These are phyloP conservation scores for Pseudocercospora fijiensis DNA, from an alignment of 2,329 filamentous ascomycete species.

Conservation along the genomic window DNA sequence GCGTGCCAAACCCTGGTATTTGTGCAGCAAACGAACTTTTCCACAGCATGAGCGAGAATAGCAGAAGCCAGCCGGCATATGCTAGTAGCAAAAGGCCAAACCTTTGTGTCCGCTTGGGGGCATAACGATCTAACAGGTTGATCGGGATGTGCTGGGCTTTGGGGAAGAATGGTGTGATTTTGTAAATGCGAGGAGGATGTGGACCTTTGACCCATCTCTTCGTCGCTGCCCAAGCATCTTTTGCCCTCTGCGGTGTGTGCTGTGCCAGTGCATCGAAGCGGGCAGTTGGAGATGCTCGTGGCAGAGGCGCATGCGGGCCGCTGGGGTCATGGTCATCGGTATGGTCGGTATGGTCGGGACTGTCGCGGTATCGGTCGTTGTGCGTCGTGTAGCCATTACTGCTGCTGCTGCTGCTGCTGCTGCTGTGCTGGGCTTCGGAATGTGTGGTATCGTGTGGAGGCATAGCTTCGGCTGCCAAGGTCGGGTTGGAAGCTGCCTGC, in stretches of 20 bases:
- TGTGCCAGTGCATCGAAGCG: conserved; percentile 32
- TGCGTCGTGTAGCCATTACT: conserved; percentile 20
- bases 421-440: conserved; percentile 17
- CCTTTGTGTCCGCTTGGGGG: conserved; percentile 61
- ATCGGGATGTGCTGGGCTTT: conserved; percentile 66
- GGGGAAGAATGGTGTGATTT: conserved; percentile 59
- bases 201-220: conserved; percentile 52
- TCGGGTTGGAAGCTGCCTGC: neutral
- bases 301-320: conserved; percentile 31
- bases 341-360: conserved; percentile 32
- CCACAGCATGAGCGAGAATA: conserved; percentile 68
- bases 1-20: conserved; percentile 66
- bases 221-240: conserved; percentile 38
- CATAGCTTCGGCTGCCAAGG: neutral
- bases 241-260: conserved; percentile 31
- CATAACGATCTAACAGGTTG: conserved; percentile 59
- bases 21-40: conserved; percentile 60
- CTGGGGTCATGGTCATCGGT: conserved; percentile 34
- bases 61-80: conserved; percentile 66
- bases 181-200: conserved; percentile 50
- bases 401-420: conserved; percentile 19
- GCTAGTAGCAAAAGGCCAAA: conserved; percentile 59
- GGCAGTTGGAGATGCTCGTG: conserved; percentile 23
- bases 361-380: conserved; percentile 34
- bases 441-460: neutral